Percentiles rank a stretch among this genome's conserved stretches.
These are phyloP conservation scores for Gaeumannomyces tritici DNA, from an alignment of 2,329 filamentous ascomycete genomes.

Conservation along the genomic window DNA sequence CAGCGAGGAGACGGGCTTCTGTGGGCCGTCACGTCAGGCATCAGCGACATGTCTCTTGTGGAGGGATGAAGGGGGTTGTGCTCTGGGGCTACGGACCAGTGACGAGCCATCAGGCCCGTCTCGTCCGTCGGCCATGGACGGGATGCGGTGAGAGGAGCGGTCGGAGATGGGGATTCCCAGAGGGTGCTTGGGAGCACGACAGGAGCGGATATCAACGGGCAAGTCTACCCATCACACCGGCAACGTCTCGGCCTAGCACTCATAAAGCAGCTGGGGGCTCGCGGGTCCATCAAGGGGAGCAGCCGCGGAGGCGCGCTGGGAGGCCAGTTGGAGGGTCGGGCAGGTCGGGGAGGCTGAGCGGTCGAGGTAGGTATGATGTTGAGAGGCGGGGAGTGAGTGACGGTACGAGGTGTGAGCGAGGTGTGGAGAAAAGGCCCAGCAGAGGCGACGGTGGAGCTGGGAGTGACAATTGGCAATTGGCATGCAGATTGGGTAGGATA, in stretches of 20 bases:
- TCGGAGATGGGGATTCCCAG: not conserved
- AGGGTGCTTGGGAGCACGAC: not conserved
- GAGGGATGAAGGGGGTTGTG: not conserved
- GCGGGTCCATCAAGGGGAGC: not conserved
- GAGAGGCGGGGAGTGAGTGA: not conserved
- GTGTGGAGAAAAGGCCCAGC: not conserved
- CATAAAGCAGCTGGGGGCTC: not conserved
- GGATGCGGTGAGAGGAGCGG: constrained; percentile 23
- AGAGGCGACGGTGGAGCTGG: not conserved
- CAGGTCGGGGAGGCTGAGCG: not conserved
- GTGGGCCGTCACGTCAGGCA: constrained; percentile 11
- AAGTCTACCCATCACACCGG: constrained; percentile 4
- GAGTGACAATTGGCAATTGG: not conserved
- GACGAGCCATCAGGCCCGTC: constrained; percentile 68
- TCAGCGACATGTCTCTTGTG: not conserved
- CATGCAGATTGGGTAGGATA: not conserved
- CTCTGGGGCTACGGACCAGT: constrained; percentile 42
- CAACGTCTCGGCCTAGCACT: not conserved
- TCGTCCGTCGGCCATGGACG: constrained; percentile 24
- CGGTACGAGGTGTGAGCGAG: not conserved
- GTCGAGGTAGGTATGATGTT: not conserved
- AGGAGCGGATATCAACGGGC: not conserved
- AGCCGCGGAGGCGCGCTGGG: not conserved
- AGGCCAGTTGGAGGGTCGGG: not conserved
- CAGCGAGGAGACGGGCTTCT: constrained; percentile 77